Conservation (phyloP, 2,329 filamentous ascomycete species). For the Epichloe gansuensis region DNA sequence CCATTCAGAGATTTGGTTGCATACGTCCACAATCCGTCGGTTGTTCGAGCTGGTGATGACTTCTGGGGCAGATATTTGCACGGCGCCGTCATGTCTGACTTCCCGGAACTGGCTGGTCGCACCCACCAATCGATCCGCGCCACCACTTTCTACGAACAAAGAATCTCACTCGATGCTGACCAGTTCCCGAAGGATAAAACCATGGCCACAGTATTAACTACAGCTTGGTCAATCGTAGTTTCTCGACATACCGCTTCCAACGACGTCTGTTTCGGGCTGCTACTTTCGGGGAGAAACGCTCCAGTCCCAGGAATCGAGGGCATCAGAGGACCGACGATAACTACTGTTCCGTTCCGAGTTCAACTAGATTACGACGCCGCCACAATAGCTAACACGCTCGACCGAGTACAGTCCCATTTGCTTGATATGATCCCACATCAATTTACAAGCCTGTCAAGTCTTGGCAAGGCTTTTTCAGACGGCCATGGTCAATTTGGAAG, state of each 20-base stretch:
- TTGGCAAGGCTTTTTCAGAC: not conserved
- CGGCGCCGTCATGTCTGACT: not conserved
- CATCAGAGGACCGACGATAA: slow-evolving; percentile 16
- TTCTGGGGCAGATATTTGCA: not conserved
- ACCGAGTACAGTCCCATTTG: slow-evolving; percentile 1
- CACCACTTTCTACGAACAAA: not conserved
- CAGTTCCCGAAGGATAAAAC: slow-evolving; percentile 15
- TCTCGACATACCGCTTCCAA: slow-evolving; percentile 1
- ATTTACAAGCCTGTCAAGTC: not conserved
- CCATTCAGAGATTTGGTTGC: slow-evolving; percentile 14
- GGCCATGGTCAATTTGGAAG: not conserved
- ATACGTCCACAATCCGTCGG: not conserved
- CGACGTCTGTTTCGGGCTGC: slow-evolving; percentile 7
- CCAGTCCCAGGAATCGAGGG: slow-evolving; percentile 4
- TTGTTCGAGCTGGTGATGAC: not conserved
- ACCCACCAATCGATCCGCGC: not conserved
- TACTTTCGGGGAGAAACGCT: slow-evolving; percentile 7
- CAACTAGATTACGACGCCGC: not conserved
- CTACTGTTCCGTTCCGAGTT: slow-evolving; percentile 6
- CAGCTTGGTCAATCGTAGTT: slow-evolving; percentile 6
- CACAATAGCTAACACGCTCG: not conserved
- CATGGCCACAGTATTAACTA: slow-evolving; percentile 18
- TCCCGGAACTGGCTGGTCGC: not conserved
- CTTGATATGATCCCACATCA: slow-evolving; percentile 2
- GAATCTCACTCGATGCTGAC: not conserved